Evolutionary conservation across 495 filamentous ascomycete genomes (phyloP).

Genomic region (Rostrohypoxylon terebratum): DNA sequence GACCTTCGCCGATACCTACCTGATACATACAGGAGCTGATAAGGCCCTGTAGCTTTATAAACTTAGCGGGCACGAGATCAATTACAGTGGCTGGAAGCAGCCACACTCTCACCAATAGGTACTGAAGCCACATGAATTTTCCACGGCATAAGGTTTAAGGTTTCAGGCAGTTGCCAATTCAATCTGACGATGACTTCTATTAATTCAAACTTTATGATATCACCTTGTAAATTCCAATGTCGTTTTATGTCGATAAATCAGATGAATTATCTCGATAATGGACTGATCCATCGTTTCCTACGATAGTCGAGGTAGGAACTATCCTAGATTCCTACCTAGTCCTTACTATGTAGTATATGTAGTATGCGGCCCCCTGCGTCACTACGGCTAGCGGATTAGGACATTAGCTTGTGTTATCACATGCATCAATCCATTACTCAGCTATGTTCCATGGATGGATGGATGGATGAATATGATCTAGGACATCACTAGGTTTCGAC

Average conservation of each 20-base stretch:
- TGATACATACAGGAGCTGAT: conserved; percentile 38
- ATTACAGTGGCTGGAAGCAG: conserved; percentile 29
- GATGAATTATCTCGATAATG: not conserved
- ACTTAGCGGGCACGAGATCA: conserved; percentile 35
- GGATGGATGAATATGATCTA: not conserved
- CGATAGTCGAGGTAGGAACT: not conserved
- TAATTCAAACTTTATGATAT: not conserved
- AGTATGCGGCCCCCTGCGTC: not conserved
- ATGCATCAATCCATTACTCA: not conserved
- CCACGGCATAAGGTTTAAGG: not conserved
- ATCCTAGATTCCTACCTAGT: no score
- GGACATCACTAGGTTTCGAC: not conserved
- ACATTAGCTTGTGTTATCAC: conserved; percentile 13
- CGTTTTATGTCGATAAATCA: not conserved
- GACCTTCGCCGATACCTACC: conserved; percentile 36
- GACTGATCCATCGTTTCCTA: not conserved
- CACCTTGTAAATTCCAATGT: not conserved
- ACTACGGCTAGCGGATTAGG: not conserved
- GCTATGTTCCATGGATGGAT: not conserved
- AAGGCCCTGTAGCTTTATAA: conserved; percentile 21
- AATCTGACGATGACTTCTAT: not conserved
- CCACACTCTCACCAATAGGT: conserved; percentile 32
- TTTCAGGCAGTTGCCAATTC: conserved; percentile 2
- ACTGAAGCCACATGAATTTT: conserved; percentile 27
- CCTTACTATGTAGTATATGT: no score